Evolutionary conservation across 2,329 filamentous ascomycete genomes (phyloP), one percentile per base, ranked within the genome.

Genomic region (Xylaria sp.): DNA sequence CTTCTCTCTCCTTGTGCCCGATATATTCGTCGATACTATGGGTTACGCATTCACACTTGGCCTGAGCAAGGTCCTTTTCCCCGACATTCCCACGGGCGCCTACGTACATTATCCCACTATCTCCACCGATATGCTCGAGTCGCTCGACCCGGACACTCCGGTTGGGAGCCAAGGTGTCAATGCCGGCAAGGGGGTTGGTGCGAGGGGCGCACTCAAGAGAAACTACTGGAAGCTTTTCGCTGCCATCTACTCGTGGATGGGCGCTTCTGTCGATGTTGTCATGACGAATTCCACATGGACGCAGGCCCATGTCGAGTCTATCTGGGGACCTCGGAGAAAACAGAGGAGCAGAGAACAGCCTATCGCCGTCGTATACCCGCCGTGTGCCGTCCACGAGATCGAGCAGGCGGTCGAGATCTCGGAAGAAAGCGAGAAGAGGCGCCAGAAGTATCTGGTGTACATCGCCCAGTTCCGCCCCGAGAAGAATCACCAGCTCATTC

Each of bases 281-380:
- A 96, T 97, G 91, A 96, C 94, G 54, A 99, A 99, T 73, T 96
- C 91, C 4, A 90, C 84, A 54, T 99, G 94, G 94, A 99, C 94
- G 0, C 89, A 94, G 62, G 81, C 76, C 1, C 92, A 97, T 68
- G 88, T 97, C 61, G 82, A 86, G 59, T 81, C 83, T 7, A 79
- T 97, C 7, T 97, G 93, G 93, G 87, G 86, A 0, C 81, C 78
- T 48, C 76, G 75, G 65, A 78, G 80, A 64, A 73, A 67, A 42
- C 74, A 75, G 54, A 74, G 75, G 56, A 66, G 68, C 49, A 77
- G 67, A 66, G 69, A 66, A 29, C 72, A 80, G 43, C 79, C 84
- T 40, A 89, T 91, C 39, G 81, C 84, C 4, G 89, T 94, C 20
- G 86, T 97, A 2, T 97, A 96, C 70, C 94, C 94, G 0, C 94